Percentiles rank a stretch among this genome's conserved stretches.
Evolutionary conservation across 2,329 filamentous ascomycete species (phyloP).

Genomic region (Dothiorella sarmentorum): DNA sequence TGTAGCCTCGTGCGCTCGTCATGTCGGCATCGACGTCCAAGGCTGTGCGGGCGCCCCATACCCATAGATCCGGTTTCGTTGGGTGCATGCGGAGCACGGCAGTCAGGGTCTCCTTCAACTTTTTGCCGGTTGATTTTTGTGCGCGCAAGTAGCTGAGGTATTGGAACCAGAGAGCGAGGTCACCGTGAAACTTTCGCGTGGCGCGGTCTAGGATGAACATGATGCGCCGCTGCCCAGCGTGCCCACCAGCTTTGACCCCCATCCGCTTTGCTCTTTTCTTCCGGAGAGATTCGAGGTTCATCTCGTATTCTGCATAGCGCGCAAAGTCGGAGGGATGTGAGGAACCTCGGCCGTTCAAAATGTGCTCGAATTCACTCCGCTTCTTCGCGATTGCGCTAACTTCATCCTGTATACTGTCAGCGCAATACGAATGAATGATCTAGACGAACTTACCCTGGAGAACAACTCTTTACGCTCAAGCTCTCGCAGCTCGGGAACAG

Average conservation of each 20-base stretch:
- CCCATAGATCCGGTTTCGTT: conserved; percentile 77
- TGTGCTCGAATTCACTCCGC: conserved; percentile 90
- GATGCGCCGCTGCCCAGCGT: conserved; percentile 75
- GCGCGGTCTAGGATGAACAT: conserved; percentile 87
- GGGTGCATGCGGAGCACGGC: conserved; percentile 81
- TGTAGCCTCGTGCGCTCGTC: conserved; percentile 74
- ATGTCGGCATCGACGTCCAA: conserved; percentile 83
- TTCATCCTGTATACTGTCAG: conserved; percentile 62
- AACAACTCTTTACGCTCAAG: conserved; percentile 93
- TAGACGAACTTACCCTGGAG: conserved; percentile 55
- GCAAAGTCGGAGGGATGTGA: conserved; percentile 71
- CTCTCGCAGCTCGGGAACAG: conserved; percentile 86
- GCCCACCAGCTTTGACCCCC: conserved; percentile 67
- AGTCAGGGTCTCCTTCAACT: conserved; percentile 58
- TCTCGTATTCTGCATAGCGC: conserved; percentile 72
- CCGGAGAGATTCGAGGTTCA: conserved; percentile 68
- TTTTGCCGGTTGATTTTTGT: conserved; percentile 57
- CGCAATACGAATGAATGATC: conserved; percentile 19
- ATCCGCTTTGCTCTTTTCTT: conserved; percentile 79
- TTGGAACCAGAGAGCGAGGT: conserved; percentile 79
- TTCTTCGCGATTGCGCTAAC: conserved; percentile 85
- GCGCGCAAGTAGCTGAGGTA: conserved; percentile 79
- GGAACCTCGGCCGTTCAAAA: conserved; percentile 76
- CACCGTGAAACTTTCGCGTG: conserved; percentile 78
- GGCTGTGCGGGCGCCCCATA: conserved; percentile 73